Base-by-base conservation (phyloP, 1,139 yeast species). In the Hyphopichia burtonii region DNA sequence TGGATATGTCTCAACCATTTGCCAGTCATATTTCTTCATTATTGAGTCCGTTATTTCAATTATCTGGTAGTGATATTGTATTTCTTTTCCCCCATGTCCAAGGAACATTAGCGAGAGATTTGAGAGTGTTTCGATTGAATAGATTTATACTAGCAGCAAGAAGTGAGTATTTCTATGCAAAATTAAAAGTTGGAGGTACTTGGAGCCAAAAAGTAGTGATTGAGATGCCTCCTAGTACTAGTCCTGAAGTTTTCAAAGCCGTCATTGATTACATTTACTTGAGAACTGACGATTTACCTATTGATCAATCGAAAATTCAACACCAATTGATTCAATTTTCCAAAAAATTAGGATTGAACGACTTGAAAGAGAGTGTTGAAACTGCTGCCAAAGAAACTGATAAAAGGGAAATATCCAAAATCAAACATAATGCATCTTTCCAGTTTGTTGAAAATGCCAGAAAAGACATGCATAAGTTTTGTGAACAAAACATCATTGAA, bases 1-100 rank as follows among this genome's bases (percentile, higher is more conserved):
- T 82, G 7, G 90, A 86, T 56, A 59, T 72, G 14, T 68, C 73
- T n/a, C 86, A 85, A 55, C 93, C 94, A 1, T 86, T 85, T 66
- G 87, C 89, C 1, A 74, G 83, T 3, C 89, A 84, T 58, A 63
- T 86, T 17, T 71, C 89, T 1, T 69, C 80, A 6, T 61, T 83
- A 40, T 52, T 77, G 22, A 63, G 54, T 11, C 60, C 67, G 25
- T 51, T 59, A 8, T 60, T 59, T 37, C 53, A 46, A 16, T 48
- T 66, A 3, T 43, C 55, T 1, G 59, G 68, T 1, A 61, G 65
- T 20, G 86, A 81, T 49, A 50, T 77, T 5, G 56, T 56, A 11
- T 56, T 74, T 38, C 40, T 50, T 16, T 56, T 70, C 37, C 55
- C 59, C 4, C 54, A 57, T 17, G 48, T 44, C 15, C 46, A 53